Conservation (phyloP, 2,329 filamentous ascomycete genomes). For the Talaromyces piceae region DNA sequence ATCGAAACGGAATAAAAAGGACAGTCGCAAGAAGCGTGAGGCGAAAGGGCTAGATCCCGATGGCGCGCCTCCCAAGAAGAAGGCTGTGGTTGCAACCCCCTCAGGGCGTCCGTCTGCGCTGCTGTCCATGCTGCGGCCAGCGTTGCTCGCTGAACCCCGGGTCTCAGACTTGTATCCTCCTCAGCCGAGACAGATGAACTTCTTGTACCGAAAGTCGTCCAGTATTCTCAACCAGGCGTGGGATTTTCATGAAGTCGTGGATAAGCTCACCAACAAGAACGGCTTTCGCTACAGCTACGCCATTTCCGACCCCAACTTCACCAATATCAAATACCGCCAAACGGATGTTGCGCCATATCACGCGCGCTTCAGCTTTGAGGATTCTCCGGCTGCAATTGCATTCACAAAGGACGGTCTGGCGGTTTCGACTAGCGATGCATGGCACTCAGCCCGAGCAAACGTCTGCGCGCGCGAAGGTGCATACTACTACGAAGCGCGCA, state of each 20-base stretch:
- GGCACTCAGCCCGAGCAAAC: constrained; percentile 84
- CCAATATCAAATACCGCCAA: constrained; percentile 82
- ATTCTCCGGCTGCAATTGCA: constrained; percentile 76
- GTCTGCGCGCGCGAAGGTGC: constrained; percentile 82
- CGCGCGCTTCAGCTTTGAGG: constrained; percentile 84
- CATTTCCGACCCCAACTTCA: constrained; percentile 80
- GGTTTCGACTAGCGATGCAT: constrained; percentile 86
- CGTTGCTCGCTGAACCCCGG: constrained; percentile 33
- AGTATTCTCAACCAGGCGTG: constrained; percentile 27
- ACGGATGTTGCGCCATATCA: constrained; percentile 79
- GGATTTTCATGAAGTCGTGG: constrained; percentile 38
- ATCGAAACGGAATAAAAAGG: constrained; percentile 36
- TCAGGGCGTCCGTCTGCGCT: constrained; percentile 30
- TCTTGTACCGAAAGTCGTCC: constrained; percentile 29
- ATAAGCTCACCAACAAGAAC: constrained; percentile 56
- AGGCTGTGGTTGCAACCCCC: constrained; percentile 19
- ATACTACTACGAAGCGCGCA: constrained; percentile 90
- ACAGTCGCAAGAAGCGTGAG: constrained; percentile 38
- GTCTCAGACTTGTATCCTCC: constrained; percentile 31
- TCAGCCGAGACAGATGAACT: constrained; percentile 34
- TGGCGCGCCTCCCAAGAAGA: constrained; percentile 29
- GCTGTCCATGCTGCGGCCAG: constrained; percentile 33
- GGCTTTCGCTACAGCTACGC: constrained; percentile 84
- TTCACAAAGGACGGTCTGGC: constrained; percentile 69
- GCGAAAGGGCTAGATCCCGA: constrained; percentile 35